Conservation (phyloP, 2,329 filamentous ascomycete species). For the Hypoxylon sp. region DNA sequence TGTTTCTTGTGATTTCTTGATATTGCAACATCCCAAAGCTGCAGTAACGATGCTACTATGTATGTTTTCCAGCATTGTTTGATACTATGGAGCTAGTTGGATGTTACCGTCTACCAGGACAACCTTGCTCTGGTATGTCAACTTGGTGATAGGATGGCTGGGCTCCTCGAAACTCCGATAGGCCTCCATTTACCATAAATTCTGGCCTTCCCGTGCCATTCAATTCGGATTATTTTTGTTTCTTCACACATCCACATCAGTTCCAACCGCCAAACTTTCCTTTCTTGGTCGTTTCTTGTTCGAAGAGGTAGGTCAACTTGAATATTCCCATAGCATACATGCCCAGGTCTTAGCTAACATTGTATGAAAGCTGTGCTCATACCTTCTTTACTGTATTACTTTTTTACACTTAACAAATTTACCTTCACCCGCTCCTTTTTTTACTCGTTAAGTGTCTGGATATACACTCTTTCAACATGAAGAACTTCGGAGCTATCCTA, state of each 20-base stretch:
- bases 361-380: conserved; percentile 51
- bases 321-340: conserved; percentile 16
- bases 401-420: conserved; percentile 43
- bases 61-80: conserved; percentile 27
- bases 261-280: conserved; percentile 40
- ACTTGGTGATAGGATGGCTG: conserved; percentile 28
- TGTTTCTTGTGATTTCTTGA: conserved; percentile 32
- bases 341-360: conserved; percentile 38
- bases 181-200: conserved; percentile 42
- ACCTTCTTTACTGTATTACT: conserved; percentile 47
- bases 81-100: conserved; percentile 20
- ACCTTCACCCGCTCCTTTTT: conserved; percentile 40
- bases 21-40: conserved; percentile 21
- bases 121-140: conserved; percentile 33
- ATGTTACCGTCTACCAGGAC: conserved; percentile 30
- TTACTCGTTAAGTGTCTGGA: conserved; percentile 39
- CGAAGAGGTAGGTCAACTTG: conserved; percentile 46
- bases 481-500: conserved; percentile 58
- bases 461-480: conserved; percentile 56
- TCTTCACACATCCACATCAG: conserved; percentile 44
- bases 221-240: conserved; percentile 27
- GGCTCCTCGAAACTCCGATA: conserved; percentile 25
- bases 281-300: conserved; percentile 47
- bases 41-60: conserved; percentile 19
- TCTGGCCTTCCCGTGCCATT: conserved; percentile 35